Percentiles rank a stretch among this genome's conserved stretches.
phyloP scores from a whole-genome alignment of 345 rosid species.

The Eucalyptus decipiens region DNA sequence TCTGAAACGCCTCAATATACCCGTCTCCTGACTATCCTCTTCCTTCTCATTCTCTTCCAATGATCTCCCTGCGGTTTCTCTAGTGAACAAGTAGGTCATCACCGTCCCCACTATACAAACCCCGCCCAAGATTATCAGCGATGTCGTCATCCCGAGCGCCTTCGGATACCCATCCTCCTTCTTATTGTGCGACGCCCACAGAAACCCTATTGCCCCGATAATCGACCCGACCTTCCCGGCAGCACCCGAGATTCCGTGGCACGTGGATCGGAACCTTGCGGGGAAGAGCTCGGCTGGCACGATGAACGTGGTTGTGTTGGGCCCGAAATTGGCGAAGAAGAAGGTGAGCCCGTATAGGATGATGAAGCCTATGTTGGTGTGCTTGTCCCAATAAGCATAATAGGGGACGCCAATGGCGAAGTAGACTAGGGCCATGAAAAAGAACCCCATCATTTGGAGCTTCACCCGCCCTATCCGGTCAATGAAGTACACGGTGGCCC shows the following conservation, averaged over 20 bases:
- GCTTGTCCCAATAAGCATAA: slow-evolving; percentile 8
- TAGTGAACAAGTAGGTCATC: slow-evolving; percentile 35
- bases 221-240: slow-evolving; percentile 67
- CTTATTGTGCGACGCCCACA: slow-evolving; percentile 21
- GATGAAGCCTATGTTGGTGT: slow-evolving; percentile 17
- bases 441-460: neutral
- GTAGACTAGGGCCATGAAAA: neutral
- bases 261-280: slow-evolving; percentile 70
- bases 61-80: slow-evolving; percentile 66
- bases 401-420: slow-evolving; percentile 12
- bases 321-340: slow-evolving; percentile 83
- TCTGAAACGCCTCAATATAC: neutral
- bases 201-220: slow-evolving; percentile 46
- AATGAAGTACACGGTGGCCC: neutral
- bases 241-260: slow-evolving; percentile 76
- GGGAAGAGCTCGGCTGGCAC: slow-evolving; percentile 83
- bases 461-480: neutral
- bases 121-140: neutral
- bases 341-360: slow-evolving; percentile 37
- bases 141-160: slow-evolving; percentile 26
- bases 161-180: neutral
- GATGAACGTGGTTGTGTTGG: slow-evolving; percentile 71
- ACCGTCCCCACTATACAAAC: neutral
- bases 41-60: slow-evolving; percentile 53
- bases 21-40: neutral